Evolutionary conservation across 2,329 filamentous ascomycete species (phyloP), one percentile per base, ranked within the genome.

Genomic region (Aspergillus nomiae): DNA sequence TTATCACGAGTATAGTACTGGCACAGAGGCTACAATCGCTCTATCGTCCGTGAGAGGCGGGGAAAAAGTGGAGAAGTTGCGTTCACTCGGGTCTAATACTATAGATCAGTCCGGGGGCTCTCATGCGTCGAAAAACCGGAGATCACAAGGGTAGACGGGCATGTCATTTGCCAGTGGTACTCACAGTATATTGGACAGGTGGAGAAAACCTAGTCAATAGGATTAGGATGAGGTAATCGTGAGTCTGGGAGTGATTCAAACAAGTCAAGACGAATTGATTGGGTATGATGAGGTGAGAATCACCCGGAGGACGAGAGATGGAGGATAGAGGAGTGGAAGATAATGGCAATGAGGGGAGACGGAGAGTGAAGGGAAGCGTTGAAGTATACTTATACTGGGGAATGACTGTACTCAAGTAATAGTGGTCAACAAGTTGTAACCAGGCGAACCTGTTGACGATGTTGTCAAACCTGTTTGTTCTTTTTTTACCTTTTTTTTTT

Each of bases 11-110:
- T 55, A 36, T 59, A 60, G 45, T 36, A 43, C 32, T 50, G 56
- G 56, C 53, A 56, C 41, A 46, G 51, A 48, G 43, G 19, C 50
- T 63, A 59, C 58, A 67, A 66, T 70, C 61, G 66, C 60, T 50
- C 67, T 61, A 51, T 45, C 61, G 60, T 59, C 57, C 56, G 66
- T 59, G 51, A 62, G 58, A 61, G 63, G 71, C 63, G 71, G 73
- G 73, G 70, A 70, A 71, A 71, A 74, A 72, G 72, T 73, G 72
- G 72, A 69, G 72, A 59, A 68, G 38, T 56, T 58, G 54, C 34
- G 45, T 43, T 48, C 51, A 57, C 30, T 63, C 41, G 58, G 41
- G 43, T 59, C 32, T 43, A 55, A 53, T 50, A 24, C 21, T 24
- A 56, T 53, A 57, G 56, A 64, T 67, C 63, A 63, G 41, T 57